Base-by-base conservation (phyloP, 305 asterid species). In the Fraxinus ornus region DNA sequence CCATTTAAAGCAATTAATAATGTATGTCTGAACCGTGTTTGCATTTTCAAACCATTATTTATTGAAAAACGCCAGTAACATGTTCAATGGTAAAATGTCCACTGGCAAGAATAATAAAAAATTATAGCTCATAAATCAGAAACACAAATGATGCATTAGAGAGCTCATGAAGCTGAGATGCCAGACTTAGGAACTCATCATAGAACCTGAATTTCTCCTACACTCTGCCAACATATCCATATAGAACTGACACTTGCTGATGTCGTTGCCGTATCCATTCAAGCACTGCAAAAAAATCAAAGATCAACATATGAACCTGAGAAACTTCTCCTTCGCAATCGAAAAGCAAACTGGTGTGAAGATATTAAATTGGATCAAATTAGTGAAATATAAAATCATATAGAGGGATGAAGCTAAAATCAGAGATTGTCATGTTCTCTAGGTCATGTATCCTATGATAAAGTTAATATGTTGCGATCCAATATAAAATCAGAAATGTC, bases 151-250 rank as follows among this genome's bases (percentile, higher is more conserved):
- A 33, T 37, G 55, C 4, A 72, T 81, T 66, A 17, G 39, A 39
- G 55, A 19, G 24, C 17, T 35, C 52, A 49, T 71, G 41, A 71
- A 7, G 37, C 39, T 26, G 57, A 70, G 37, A 17, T 36, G 36
- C 75, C 55, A 72, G 75, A 49, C 74, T 87, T 83, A 91, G 33
- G 91, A 81, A 74, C 87, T 90, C 92, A 90, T 87, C 84, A 79
- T 57, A 10, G 97, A 88, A 39, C 91, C 94, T 0, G 97, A 89
- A 92, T 85, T 94, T 77, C 91, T 92, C 89, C 83, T 87, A 93
- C 98, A 94, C 35, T 94, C 97, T 37, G 92, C 85, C 86, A 94
- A 81, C 98, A 92, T 92, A 49, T 93, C 97, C 97, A 94, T 94
- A 49, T 92, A 93, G 92, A 90, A 87, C 76, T 93, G 95, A 76